Conservation (phyloP, 164 flowering plant genomes). For the Magnolia changhungtana region DNA sequence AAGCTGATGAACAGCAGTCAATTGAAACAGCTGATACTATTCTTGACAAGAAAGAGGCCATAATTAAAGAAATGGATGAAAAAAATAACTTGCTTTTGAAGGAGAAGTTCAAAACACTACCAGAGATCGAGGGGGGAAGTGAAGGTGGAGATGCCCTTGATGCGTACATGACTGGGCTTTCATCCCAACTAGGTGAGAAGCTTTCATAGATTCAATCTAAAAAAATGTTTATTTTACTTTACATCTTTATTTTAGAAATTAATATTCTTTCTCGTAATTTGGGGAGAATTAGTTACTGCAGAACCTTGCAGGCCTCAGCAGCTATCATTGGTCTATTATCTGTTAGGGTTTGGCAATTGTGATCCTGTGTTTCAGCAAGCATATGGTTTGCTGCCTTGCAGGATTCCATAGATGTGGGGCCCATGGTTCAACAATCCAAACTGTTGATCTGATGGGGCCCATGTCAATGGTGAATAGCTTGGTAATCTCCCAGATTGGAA, state of each 20-base stretch:
- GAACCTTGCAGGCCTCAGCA: too few relatives aligned
- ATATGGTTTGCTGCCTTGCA: neutral
- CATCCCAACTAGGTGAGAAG: slow-evolving; percentile 73
- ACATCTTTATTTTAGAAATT: neutral
- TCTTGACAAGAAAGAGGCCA: slow-evolving; percentile 81
- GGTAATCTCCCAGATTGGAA: neutral
- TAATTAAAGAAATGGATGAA: slow-evolving; percentile 65
- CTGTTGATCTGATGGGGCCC: neutral
- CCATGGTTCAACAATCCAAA: neutral
- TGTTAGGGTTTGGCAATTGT: too few relatives aligned
- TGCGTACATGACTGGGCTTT: slow-evolving; percentile 90
- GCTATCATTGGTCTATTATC: too few relatives aligned
- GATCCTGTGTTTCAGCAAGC: neutral
- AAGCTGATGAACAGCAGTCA: slow-evolving; percentile 46
- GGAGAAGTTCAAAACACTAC: slow-evolving; percentile 45
- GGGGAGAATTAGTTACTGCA: neutral
- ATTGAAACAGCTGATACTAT: slow-evolving; percentile 91
- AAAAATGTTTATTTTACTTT: too few relatives aligned
- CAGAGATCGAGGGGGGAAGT: slow-evolving; percentile 29
- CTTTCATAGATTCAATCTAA: neutral
- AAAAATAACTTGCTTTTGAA: slow-evolving; percentile 39
- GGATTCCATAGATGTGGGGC: neutral
- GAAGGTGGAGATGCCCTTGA: slow-evolving; percentile 83
- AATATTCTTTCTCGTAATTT: too few relatives aligned
- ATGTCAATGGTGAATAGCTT: neutral